Evolutionary conservation across 208 protist genomes (phyloP).

Genomic region (Strigomonas culicis): DNA sequence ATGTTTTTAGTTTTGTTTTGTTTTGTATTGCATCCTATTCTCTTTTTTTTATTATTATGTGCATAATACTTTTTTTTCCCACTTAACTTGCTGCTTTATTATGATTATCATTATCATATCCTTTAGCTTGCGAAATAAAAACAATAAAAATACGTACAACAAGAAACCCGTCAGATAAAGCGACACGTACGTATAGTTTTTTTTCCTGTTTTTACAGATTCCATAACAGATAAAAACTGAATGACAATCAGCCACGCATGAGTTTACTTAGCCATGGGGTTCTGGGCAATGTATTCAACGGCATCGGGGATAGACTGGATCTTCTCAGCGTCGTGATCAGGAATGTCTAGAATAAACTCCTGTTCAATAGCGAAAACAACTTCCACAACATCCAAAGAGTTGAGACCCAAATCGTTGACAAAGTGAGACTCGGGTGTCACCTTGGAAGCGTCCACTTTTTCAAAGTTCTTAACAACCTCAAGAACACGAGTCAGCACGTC

Average conservation of each 20-base stretch:
- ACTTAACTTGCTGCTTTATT: no score
- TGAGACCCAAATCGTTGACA: constrained; percentile 94
- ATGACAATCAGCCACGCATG: no score
- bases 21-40: no score
- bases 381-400: constrained; percentile 95
- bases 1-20: neutral
- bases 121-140: no score
- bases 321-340: constrained; percentile 95
- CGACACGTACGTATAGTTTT: no score
- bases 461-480: constrained; percentile 94
- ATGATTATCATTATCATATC: no score
- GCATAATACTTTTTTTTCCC: no score
- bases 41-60: no score
- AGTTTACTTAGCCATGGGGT: constrained; percentile 94
- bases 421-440: constrained; percentile 93
- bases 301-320: constrained; percentile 92
- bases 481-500: constrained; percentile 94
- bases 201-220: no score
- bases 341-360: constrained; percentile 96
- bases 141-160: no score
- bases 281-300: constrained; percentile 93
- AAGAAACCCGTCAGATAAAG: no score
- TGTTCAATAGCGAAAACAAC: constrained; percentile 95
- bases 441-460: constrained; percentile 93
- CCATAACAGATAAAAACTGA: no score